Conservation (phyloP, 495 filamentous ascomycete species). For the Parathielavia hyrcaniae region DNA sequence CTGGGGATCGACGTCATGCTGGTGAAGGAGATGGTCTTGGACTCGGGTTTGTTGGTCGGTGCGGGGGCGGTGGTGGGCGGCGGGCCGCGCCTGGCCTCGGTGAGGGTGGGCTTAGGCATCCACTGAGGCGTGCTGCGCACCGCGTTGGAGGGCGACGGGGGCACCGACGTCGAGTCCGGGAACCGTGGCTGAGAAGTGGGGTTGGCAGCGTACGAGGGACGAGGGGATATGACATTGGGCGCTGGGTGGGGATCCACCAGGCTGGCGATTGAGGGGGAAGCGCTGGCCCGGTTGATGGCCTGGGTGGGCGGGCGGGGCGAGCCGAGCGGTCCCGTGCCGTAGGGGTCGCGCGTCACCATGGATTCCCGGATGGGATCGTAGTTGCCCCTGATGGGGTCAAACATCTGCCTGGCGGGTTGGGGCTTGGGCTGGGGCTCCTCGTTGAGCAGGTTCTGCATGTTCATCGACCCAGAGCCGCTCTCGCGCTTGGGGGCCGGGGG, state of each 20-base stretch:
- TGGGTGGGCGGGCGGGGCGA: slow-evolving; percentile 49
- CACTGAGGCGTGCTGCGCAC: slow-evolving; percentile 27
- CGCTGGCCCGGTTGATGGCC: slow-evolving; percentile 61
- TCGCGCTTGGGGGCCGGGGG: slow-evolving; percentile 39
- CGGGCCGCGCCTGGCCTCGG: slow-evolving; percentile 33
- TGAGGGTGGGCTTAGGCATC: slow-evolving; percentile 32
- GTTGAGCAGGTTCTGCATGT: slow-evolving; percentile 48
- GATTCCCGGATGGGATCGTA: slow-evolving; percentile 52
- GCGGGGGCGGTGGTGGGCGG: slow-evolving; percentile 28
- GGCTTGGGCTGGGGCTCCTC: slow-evolving; percentile 41
- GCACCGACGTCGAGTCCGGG: slow-evolving; percentile 29
- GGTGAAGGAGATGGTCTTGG: slow-evolving; percentile 38
- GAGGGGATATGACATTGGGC: slow-evolving; percentile 40
- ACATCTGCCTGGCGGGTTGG: slow-evolving; percentile 58
- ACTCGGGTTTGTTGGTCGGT: slow-evolving; percentile 16
- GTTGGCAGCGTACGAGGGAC: slow-evolving; percentile 38
- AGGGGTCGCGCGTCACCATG: slow-evolving; percentile 44
- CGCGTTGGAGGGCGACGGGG: slow-evolving; percentile 30
- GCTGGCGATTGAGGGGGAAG: slow-evolving; percentile 83
- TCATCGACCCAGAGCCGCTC: slow-evolving; percentile 39
- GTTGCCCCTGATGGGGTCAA: slow-evolving; percentile 76
- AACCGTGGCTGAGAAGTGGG: slow-evolving; percentile 25
- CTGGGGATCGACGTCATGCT: slow-evolving; percentile 29
- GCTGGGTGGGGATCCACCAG: slow-evolving; percentile 69
- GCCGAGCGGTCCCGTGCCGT: slow-evolving; percentile 47